A percentile compares a stretch with the other conserved stretches of the same genome.
phyloP scores from a whole-genome alignment of 2,329 filamentous ascomycete genomes.

The Trichoderma pleuroti region DNA sequence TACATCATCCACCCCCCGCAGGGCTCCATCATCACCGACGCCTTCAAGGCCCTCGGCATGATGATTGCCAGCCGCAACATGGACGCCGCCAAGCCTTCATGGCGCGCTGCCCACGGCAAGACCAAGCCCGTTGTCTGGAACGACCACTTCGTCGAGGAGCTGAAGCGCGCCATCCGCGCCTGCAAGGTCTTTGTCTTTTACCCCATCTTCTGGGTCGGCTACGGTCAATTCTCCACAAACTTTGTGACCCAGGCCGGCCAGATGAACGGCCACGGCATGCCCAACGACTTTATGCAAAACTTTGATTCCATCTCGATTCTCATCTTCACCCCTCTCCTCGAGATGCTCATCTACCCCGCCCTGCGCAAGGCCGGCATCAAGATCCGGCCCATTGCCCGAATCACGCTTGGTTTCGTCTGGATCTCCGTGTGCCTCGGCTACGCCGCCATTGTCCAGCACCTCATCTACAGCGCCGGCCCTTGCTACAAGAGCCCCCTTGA shows the following conservation, averaged over 20 bases:
- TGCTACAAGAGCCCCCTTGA: conserved; percentile 46
- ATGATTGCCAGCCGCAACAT: conserved; percentile 42
- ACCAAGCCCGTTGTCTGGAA: conserved; percentile 54
- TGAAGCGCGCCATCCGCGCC: conserved; percentile 63
- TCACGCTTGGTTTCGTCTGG: conserved; percentile 60
- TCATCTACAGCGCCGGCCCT: conserved; percentile 54
- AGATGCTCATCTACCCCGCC: conserved; percentile 58
- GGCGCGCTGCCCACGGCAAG: conserved; percentile 52
- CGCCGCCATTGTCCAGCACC: conserved; percentile 56
- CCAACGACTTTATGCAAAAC: conserved; percentile 68
- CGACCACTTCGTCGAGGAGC: conserved; percentile 67
- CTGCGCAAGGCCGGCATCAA: conserved; percentile 55
- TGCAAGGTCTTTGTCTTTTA: conserved; percentile 69
- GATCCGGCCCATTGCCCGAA: conserved; percentile 63
- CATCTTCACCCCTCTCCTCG: conserved; percentile 63
- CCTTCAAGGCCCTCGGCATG: conserved; percentile 50
- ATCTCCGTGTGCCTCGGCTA: conserved; percentile 54
- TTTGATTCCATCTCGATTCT: conserved; percentile 65
- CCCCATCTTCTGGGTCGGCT: conserved; percentile 65
- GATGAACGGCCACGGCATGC: conserved; percentile 61
- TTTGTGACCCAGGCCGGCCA: conserved; percentile 59
- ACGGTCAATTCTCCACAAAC: conserved; percentile 65
- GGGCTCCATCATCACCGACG: conserved; percentile 62
- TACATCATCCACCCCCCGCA: conserved; percentile 53
- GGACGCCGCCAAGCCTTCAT: conserved; percentile 64